Evolutionary conservation across 306 rosid species (phyloP), one percentile per base, ranked within the genome.

Genomic region (Bauhinia variegata): DNA sequence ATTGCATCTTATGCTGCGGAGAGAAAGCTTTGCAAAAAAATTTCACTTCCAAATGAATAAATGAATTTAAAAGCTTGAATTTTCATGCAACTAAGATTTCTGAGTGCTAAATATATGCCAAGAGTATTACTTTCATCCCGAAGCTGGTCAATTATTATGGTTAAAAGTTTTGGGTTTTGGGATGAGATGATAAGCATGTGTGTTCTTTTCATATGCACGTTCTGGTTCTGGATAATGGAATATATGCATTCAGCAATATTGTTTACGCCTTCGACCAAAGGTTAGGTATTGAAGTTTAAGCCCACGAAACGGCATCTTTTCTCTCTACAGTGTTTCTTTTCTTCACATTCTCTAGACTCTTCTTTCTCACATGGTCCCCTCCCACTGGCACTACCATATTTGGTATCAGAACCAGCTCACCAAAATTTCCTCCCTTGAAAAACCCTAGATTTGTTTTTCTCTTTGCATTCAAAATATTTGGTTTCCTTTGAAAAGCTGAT

Each of bases 231-330:
- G n/a, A n/a, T n/a, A n/a, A n/a, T 36, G 51, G 55, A 64, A 62
- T 62, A 48, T 48, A 49, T 58, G 60, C 43, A 10, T 38, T 30
- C 28, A n/a, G n/a, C n/a, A 51, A 17, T 42, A 71, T 31, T 53
- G 13, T 8, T 43, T 30, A 44, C 28, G 43, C 54, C 23, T 28
- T 31, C 54, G n/a, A 30, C n/a, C 42, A 43, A 52, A 36, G 6
- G 11, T 47, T 10, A 41, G 38, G 13, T 13, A 52, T 13, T 41
- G 33, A 30, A 52, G 54, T 19, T 59, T 48, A 0, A 64, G 33
- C 7, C 9, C 4, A 63, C 32, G 39, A 49, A 17, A 19, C 16
- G 73, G 14, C 73, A 33, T 46, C 15, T 59, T 59, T 8, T 70
- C 47, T 50, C 43, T 46, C 19, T 23, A 30, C 15, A 16, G 37